Evolutionary conservation across 2,329 filamentous ascomycete genomes (phyloP).

Genomic region (Botrytis pseudocinerea): DNA sequence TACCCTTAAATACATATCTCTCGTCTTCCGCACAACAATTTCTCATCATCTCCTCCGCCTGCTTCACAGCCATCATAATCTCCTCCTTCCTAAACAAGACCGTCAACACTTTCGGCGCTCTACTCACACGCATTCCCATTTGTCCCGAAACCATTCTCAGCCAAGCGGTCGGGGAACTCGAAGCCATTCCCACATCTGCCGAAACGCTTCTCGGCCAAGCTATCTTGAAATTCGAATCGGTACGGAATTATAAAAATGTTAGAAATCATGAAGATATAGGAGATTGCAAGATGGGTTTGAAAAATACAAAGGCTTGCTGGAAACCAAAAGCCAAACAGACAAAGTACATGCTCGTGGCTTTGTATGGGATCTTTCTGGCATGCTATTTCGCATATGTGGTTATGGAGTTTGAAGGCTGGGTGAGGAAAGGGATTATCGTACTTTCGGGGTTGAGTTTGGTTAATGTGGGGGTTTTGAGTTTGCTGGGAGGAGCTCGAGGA

Average conservation of each 20-base stretch:
- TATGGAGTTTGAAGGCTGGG: background rate
- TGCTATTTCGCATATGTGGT: background rate
- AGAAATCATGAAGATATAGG: background rate
- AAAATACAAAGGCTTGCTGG: background rate
- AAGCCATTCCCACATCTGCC: background rate
- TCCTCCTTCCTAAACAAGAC: background rate
- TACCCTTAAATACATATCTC: background rate
- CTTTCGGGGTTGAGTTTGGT: background rate
- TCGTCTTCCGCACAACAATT: background rate
- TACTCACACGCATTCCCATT: background rate
- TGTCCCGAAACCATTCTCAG: background rate
- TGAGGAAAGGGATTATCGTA: background rate
- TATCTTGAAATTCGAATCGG: background rate
- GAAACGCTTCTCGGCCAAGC: background rate
- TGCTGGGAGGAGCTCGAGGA: background rate
- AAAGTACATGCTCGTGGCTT: background rate
- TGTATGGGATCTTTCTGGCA: background rate
- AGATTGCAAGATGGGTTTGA: background rate
- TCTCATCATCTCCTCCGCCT: background rate
- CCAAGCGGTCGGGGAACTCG: background rate
- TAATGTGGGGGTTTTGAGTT: background rate
- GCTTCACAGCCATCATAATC: background rate
- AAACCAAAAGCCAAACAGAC: background rate
- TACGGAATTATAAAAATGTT: background rate
- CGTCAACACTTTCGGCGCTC: background rate